Percentiles rank a stretch among this genome's conserved stretches.
These are phyloP conservation scores for Tetrapyrgos nigripes DNA, from an alignment of 1,284 basidiomycete genomes.

Conservation along the genomic window DNA sequence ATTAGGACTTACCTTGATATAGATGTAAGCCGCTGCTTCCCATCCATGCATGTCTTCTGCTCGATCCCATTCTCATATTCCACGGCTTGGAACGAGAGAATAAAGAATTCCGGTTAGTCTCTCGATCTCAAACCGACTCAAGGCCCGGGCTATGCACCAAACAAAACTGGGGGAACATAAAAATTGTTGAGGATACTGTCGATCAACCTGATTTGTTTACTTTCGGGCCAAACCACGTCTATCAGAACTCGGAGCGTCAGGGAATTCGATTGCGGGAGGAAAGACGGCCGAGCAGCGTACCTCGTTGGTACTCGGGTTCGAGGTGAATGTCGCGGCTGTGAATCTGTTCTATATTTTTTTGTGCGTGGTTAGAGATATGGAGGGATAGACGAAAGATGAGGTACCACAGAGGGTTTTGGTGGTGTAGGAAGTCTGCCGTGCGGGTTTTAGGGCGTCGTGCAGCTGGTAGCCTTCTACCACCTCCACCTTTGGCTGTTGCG, in stretches of 20 bases:
- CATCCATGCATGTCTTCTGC: constrained; percentile 72
- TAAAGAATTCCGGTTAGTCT: neutral
- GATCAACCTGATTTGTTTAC: constrained; percentile 73
- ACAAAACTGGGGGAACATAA: constrained; percentile 80
- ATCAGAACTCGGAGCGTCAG: neutral
- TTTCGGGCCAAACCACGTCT: constrained; percentile 77
- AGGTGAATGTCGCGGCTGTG: constrained; percentile 12
- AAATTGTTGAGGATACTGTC: constrained; percentile 77
- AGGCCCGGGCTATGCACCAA: constrained; percentile 46
- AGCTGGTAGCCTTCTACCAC: too few relatives aligned
- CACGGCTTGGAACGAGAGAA: constrained; percentile 48
- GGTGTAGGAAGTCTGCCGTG: too few relatives aligned
- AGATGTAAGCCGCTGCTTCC: constrained; percentile 83
- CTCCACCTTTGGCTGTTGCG: too few relatives aligned
- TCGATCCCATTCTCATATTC: constrained; percentile 64
- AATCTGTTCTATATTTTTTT: constrained; percentile 20
- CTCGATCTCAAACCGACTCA: neutral
- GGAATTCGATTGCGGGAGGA: too few relatives aligned
- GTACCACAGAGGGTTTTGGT: too few relatives aligned
- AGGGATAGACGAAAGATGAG: too few relatives aligned
- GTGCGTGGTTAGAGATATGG: too few relatives aligned
- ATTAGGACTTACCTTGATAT: constrained; percentile 56
- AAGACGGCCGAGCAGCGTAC: neutral
- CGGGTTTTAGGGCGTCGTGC: too few relatives aligned
- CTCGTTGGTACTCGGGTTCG: constrained; percentile 19